phyloP scores from a whole-genome alignment of 768 basidiomycete species.

The Lactarius akahatsu region DNA sequence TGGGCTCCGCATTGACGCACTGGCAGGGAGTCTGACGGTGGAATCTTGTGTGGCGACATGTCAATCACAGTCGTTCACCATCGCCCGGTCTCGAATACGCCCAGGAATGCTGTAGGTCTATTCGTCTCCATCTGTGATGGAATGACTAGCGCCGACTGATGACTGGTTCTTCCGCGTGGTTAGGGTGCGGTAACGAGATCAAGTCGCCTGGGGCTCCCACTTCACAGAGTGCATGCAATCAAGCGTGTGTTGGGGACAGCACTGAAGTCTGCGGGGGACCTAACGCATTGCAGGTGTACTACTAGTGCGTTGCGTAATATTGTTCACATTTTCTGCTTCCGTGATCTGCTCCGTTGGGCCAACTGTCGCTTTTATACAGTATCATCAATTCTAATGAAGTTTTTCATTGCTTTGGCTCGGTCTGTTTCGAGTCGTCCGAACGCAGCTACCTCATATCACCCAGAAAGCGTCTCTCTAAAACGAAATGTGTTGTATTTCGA shows the following conservation, averaged over 20 bases:
- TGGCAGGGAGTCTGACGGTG: conserved; percentile 8
- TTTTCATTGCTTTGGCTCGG: no score
- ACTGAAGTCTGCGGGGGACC: conserved; percentile 8
- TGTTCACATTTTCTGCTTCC: no score
- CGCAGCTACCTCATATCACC: no score
- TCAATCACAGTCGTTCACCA: conserved; percentile 1
- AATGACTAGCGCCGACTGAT: not conserved
- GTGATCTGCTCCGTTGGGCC: no score
- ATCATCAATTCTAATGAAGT: no score
- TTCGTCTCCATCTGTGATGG: no score
- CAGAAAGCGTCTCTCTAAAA: no score
- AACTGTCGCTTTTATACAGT: no score
- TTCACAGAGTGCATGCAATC: conserved; percentile 13
- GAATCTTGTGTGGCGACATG: conserved; percentile 4
- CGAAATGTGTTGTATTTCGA: no score
- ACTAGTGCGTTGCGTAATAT: not conserved
- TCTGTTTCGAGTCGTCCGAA: no score
- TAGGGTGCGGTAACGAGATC: conserved; percentile 17
- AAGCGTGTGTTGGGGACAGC: conserved; percentile 13
- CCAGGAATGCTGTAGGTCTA: conserved; percentile 10
- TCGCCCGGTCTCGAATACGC: conserved; percentile 12
- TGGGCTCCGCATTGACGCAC: conserved; percentile 2
- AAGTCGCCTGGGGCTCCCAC: not conserved
- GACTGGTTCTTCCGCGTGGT: not conserved
- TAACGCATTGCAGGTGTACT: conserved; percentile 3